phyloP scores from a whole-genome alignment of 169 alveolate genomes.

The Cryptosporidium baileyi region DNA sequence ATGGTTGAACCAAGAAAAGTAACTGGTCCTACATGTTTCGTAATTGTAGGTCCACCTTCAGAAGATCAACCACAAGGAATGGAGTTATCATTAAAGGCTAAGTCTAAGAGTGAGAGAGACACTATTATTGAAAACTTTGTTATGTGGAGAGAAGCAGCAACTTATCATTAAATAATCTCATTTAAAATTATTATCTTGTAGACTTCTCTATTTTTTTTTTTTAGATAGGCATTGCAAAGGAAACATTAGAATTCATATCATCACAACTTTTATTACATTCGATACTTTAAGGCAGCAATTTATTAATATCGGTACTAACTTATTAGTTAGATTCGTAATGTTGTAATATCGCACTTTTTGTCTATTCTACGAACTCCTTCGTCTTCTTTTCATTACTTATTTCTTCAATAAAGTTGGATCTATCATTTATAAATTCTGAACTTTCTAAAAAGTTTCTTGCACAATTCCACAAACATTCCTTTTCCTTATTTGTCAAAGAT shows the following conservation, averaged over 20 bases:
- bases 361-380: no score
- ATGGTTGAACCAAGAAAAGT: conserved; percentile 87
- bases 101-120: conserved; percentile 87
- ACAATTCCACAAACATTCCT: conserved; percentile 69
- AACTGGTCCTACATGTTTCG: conserved; percentile 80
- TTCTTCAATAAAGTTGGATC: not conserved
- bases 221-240: no score
- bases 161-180: conserved; percentile 86
- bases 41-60: conserved; percentile 87
- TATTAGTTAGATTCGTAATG: no score
- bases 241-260: no score
- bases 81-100: conserved; percentile 85
- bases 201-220: no score
- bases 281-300: no score
- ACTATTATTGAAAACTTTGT: conserved; percentile 84
- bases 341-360: no score
- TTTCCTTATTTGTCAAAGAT: conserved; percentile 45
- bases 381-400: not conserved
- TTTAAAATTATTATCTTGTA: no score
- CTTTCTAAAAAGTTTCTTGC: conserved; percentile 68
- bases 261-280: no score
- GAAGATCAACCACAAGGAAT: conserved; percentile 90
- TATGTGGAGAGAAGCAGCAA: conserved; percentile 92
- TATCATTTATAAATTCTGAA: conserved; percentile 37
- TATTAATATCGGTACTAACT: no score